phyloP scores from a whole-genome alignment of 148 eudicot species.

The Diospyros lotus region DNA sequence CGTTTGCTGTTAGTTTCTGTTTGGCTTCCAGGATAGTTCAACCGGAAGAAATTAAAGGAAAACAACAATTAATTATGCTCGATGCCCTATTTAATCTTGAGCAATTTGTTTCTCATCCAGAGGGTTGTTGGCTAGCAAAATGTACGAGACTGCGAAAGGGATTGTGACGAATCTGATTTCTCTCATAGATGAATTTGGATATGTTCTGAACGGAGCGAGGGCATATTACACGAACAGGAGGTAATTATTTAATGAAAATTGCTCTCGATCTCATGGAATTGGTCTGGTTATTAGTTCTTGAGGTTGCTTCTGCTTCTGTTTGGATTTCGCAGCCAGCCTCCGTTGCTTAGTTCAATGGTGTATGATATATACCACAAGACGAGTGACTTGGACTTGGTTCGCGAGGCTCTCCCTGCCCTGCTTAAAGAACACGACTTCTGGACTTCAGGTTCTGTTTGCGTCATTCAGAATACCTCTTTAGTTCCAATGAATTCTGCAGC shows the following conservation, averaged over 20 bases:
- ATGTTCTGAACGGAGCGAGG: slow-evolving; percentile 91
- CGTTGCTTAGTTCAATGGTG: slow-evolving; percentile 87
- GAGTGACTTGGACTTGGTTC: slow-evolving; percentile 50
- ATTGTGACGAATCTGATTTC: slow-evolving; percentile 78
- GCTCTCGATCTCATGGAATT: not conserved
- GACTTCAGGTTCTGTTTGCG: slow-evolving; percentile 54
- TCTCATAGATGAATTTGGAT: slow-evolving; percentile 63
- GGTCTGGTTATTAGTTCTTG: not conserved
- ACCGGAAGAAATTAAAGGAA: too few species aligned
- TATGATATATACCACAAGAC: slow-evolving; percentile 59
- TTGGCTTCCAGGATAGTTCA: too few species aligned
- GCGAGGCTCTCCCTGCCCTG: slow-evolving; percentile 63
- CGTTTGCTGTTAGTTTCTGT: not conserved
- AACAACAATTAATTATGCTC: too few species aligned
- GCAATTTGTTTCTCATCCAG: slow-evolving; percentile 31
- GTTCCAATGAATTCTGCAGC: too few species aligned
- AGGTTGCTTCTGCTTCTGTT: not conserved
- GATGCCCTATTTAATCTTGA: too few species aligned
- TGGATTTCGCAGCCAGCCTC: slow-evolving; percentile 66
- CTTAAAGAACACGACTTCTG: slow-evolving; percentile 72
- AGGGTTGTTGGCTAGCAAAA: slow-evolving; percentile 88
- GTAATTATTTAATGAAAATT: slow-evolving; percentile 20
- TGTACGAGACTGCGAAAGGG: slow-evolving; percentile 86
- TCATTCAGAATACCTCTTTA: too few species aligned
- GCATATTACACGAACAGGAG: slow-evolving; percentile 86